Base-by-base conservation (phyloP, 345 rosid species). In the Isatis tinctoria region DNA sequence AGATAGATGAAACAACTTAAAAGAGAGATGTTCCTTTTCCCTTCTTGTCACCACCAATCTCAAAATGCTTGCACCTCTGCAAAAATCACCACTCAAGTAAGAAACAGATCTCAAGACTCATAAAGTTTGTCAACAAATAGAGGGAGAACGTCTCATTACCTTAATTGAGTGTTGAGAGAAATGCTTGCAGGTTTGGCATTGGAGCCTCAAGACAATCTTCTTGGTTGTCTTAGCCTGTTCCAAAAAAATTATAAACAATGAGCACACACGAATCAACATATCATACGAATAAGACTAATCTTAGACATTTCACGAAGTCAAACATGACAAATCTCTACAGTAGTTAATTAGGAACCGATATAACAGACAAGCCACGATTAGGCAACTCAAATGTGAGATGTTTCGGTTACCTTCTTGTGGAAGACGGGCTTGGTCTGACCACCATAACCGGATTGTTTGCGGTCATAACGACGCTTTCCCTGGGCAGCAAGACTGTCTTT, bases 351-450 rank as follows among this genome's bases (percentile, higher is more conserved):
- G 53, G n/a, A 3, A 36, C 27, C 49, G 8, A 27, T 28, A 44
- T 16, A 13, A 66, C 18, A 20, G 8, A 20, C 1, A 54, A 30
- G 7, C 10, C 3, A 13, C 33, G 3, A 33, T 8, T 20, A 30
- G 14, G 17, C 14, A 48, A 51, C 56, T 8, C 0, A 20, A 27
- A 39, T 6, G 1, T 9, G 22, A 37, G 3, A 10, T 7, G 53
- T 17, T 27, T 10, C 35, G 8, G 13, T 71, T 78, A 87, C 97
- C 90, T 90, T 90, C 85, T 90, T 90, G 90, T 88, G 97, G 77
- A 88, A 91, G 28, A 91, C 97, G 5, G 94, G 94, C 77, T 91
- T 91, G 67, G 94, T 91, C 82, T 91, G 97, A 43, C 97, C 97
- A 47, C 97, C 97, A 74, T 88, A 91, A 14, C 97, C 97, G 6